Evolutionary conservation across 805 yeast species (phyloP).

Genomic region (Suhomyces xylopsoci): DNA sequence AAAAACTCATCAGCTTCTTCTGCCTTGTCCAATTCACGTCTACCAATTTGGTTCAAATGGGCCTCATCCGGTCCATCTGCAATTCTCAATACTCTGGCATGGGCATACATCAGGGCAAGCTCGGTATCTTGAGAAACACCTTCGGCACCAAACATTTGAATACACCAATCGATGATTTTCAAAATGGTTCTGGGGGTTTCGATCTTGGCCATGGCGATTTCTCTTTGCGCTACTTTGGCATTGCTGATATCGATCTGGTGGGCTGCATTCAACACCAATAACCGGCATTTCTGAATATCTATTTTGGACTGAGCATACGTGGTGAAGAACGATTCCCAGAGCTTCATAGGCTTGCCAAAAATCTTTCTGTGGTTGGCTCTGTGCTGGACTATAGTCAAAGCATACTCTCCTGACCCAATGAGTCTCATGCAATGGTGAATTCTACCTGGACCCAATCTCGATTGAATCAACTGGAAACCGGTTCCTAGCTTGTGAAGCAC

Average conservation of each 20-base stretch:
- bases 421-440: slow-evolving; percentile 69
- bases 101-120: slow-evolving; percentile 51
- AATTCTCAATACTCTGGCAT: slow-evolving; percentile 53
- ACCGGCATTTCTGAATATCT: slow-evolving; percentile 51
- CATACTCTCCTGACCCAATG: slow-evolving; percentile 59
- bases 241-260: slow-evolving; percentile 52
- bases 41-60: slow-evolving; percentile 55
- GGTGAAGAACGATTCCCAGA: slow-evolving; percentile 49
- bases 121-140: slow-evolving; percentile 63
- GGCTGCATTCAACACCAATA: slow-evolving; percentile 60
- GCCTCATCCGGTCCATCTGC: slow-evolving; percentile 75
- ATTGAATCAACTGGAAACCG: slow-evolving; percentile 63
- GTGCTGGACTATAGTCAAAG: slow-evolving; percentile 44
- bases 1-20: slow-evolving; percentile 35
- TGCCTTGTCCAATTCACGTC: slow-evolving; percentile 41
- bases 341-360: slow-evolving; percentile 48
- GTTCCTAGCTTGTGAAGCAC: slow-evolving; percentile 46
- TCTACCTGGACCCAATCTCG: slow-evolving; percentile 67
- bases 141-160: slow-evolving; percentile 64
- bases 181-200: slow-evolving; percentile 56
- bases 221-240: slow-evolving; percentile 53
- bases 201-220: slow-evolving; percentile 62
- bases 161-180: slow-evolving; percentile 56
- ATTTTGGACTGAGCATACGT: slow-evolving; percentile 53
- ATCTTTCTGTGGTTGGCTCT: slow-evolving; percentile 54